These are phyloP conservation scores for Phytopythium ostracodes DNA, from an alignment of 352 stramenopile genomes.

Conservation along the genomic window DNA sequence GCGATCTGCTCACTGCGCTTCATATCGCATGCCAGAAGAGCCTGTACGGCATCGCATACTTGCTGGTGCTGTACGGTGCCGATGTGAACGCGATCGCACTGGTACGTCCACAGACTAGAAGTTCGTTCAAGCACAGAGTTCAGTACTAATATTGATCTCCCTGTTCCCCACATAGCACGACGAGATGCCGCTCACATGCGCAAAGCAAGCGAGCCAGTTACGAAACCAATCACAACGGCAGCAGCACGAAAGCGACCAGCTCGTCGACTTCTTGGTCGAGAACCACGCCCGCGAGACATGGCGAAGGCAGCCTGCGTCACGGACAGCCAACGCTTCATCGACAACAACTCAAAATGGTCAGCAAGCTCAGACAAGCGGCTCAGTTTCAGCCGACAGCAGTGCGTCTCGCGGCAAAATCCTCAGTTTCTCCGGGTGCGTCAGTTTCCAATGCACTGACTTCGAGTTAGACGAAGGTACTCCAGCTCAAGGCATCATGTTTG, in stretches of 20 bases:
- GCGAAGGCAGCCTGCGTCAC: conserved; percentile 18
- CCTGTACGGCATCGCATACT: conserved; percentile 49
- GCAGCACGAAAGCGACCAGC: conserved; percentile 17
- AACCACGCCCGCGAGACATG: conserved; percentile 51
- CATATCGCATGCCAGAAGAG: conserved; percentile 65
- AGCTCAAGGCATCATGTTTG: not conserved
- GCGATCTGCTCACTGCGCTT: conserved; percentile 58
- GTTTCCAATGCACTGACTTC: conserved; percentile 14
- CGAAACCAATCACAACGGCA: conserved; percentile 11
- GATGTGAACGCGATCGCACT: conserved; percentile 70
- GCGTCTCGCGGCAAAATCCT: conserved; percentile 3
- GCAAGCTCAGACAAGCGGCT: not conserved
- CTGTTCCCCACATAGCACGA: conserved; percentile 35
- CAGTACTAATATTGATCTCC: not conserved
- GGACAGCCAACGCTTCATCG: not conserved
- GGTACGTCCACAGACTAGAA: conserved; percentile 16
- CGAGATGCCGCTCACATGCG: conserved; percentile 58
- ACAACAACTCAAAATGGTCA: not conserved
- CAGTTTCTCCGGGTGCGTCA: conserved; percentile 24
- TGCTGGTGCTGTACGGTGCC: conserved; percentile 65
- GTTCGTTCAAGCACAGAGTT: not conserved
- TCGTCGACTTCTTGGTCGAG: conserved; percentile 37
- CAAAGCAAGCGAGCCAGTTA: conserved; percentile 20
- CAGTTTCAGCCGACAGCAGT: not conserved
- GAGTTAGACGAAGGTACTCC: not conserved